A percentile compares a stretch with the other conserved stretches of the same genome.
These are phyloP conservation scores for Puccinia horiana DNA, from an alignment of 1,284 basidiomycete species.

Conservation along the genomic window DNA sequence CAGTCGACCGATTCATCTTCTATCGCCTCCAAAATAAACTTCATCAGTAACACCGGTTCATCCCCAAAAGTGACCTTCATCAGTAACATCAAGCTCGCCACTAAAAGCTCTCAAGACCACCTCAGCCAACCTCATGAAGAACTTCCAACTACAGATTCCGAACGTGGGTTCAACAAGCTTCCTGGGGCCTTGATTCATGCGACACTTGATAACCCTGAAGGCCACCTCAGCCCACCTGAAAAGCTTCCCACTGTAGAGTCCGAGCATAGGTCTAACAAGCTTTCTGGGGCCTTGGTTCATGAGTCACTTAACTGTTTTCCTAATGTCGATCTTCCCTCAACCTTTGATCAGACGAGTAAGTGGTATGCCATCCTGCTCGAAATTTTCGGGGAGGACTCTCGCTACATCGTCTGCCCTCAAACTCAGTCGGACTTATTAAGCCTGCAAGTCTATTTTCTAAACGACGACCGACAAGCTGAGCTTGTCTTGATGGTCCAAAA, in stretches of 20 bases:
- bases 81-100: background rate
- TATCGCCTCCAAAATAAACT: no score
- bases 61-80: background rate
- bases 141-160: no score
- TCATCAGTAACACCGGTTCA: no score
- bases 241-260: background rate
- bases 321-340: background rate
- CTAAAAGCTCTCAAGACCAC: background rate
- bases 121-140: no score
- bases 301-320: background rate
- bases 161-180: no score
- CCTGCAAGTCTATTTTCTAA: slow-evolving; percentile 16
- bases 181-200: no score
- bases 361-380: slow-evolving; percentile 23
- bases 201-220: no score
- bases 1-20: background rate
- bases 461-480: background rate
- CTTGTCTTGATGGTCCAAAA: slow-evolving; percentile 27
- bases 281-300: background rate
- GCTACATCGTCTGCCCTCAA: slow-evolving; percentile 16
- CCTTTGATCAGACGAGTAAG: background rate
- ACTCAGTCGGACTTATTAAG: background rate
- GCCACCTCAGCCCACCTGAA: background rate
- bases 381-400: slow-evolving; percentile 16
- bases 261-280: background rate